phyloP scores from a whole-genome alignment of 148 eudicot species.

The Arctostaphylos glauca region DNA sequence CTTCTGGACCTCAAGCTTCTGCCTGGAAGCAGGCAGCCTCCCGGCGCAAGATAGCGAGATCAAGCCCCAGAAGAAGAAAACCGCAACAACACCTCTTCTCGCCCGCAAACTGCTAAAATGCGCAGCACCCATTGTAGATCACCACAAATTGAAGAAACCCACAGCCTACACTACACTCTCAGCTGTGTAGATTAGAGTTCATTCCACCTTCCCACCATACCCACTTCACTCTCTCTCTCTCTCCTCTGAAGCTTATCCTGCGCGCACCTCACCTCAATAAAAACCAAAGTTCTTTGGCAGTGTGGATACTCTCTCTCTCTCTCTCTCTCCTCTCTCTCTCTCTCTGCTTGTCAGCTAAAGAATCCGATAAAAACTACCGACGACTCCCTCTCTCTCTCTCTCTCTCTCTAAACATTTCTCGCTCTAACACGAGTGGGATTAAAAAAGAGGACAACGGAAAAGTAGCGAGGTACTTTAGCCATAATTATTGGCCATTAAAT shows the following conservation, averaged over 20 bases:
- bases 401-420: neutral
- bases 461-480: too few relatives aligned
- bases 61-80: conserved; percentile 28
- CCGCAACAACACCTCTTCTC: conserved; percentile 18
- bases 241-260: conserved; percentile 9
- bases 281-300: conserved; percentile 9
- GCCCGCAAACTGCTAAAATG: conserved; percentile 15
- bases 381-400: conserved; percentile 12
- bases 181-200: neutral
- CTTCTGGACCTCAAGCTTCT: conserved; percentile 66
- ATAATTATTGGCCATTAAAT: too few relatives aligned
- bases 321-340: conserved; percentile 16
- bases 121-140: conserved; percentile 27
- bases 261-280: conserved; percentile 10
- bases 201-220: neutral
- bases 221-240: neutral
- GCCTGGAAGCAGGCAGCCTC: conserved; percentile 43
- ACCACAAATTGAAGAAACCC: conserved; percentile 6
- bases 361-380: conserved; percentile 26
- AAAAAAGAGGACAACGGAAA: conserved; percentile 4
- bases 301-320: neutral
- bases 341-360: conserved; percentile 7
- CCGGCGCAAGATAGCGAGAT: conserved; percentile 40
- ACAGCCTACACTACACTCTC: neutral
- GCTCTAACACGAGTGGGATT: conserved; percentile 11